A percentile compares a stretch with the other conserved stretches of the same genome.
These are phyloP conservation scores for Psophocarpus tetragonolobus DNA, from an alignment of 306 rosid genomes.

Conservation along the genomic window DNA sequence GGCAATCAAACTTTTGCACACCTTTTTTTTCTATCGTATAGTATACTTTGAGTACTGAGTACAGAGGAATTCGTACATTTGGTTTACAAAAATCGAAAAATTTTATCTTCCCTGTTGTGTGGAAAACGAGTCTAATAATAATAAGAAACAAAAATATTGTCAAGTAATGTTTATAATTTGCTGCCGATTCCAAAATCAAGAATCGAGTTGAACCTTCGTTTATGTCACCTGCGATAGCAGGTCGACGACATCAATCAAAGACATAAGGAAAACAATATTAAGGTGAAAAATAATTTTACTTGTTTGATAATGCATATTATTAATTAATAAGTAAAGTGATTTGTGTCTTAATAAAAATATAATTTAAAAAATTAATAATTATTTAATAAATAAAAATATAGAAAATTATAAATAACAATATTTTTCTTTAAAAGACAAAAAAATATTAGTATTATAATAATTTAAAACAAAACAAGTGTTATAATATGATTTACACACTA, in stretches of 20 bases:
- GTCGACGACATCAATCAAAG: not conserved
- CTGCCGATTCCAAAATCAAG: not conserved
- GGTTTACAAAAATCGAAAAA: not conserved
- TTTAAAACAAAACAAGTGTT: no score
- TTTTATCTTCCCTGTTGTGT: not conserved
- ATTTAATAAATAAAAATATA: no score
- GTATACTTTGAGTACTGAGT: no score
- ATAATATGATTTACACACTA: no score
- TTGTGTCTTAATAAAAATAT: no score
- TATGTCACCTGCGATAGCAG: not conserved
- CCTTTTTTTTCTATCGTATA: no score
- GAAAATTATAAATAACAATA: no score
- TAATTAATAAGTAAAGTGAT: no score
- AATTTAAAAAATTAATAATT: no score
- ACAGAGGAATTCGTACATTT: not conserved
- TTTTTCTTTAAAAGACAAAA: no score
- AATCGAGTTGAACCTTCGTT: not conserved
- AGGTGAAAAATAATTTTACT: not conserved
- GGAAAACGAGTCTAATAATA: not conserved
- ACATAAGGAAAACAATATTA: not conserved
- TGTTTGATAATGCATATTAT: not conserved
- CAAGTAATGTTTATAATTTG: not conserved
- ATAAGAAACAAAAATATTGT: not conserved
- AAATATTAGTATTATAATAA: no score
- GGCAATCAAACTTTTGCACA: not conserved